phyloP scores from a whole-genome alignment of 2,329 filamentous ascomycete genomes.

The Arthrobotrys pseudoclavata region DNA sequence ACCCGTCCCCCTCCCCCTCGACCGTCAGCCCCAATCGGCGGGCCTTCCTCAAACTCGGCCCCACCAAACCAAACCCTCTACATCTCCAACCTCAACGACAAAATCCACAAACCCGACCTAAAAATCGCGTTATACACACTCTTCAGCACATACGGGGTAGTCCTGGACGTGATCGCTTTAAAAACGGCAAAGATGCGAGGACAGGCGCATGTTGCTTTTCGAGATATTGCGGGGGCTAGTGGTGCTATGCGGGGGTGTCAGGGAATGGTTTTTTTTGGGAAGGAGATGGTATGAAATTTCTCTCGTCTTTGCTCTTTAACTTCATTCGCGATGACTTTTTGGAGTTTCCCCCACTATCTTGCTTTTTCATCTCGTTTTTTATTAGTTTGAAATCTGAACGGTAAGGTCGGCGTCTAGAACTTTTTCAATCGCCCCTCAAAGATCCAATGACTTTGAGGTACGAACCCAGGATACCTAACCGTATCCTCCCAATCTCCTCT shows the following conservation, averaged over 20 bases:
- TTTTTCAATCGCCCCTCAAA: constrained; percentile 45
- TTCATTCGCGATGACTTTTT: not conserved
- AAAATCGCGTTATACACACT: constrained; percentile 90
- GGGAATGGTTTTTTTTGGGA: constrained; percentile 86
- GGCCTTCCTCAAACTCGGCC: not conserved
- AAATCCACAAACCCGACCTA: constrained; percentile 89
- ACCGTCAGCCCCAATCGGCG: not conserved
- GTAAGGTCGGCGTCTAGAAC: constrained; percentile 16
- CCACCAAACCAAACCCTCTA: constrained; percentile 73
- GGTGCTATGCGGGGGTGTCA: constrained; percentile 92
- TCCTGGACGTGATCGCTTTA: constrained; percentile 90
- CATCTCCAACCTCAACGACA: constrained; percentile 87
- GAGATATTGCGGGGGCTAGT: constrained; percentile 89
- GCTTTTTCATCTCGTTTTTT: not conserved
- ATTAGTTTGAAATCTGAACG: constrained; percentile 5
- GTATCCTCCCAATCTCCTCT: constrained; percentile 17
- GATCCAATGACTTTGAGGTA: constrained; percentile 60
- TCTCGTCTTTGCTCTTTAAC: not conserved
- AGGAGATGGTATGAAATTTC: constrained; percentile 77
- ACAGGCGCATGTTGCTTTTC: constrained; percentile 92
- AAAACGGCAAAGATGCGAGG: constrained; percentile 94
- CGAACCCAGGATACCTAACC: constrained; percentile 28
- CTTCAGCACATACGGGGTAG: constrained; percentile 91
- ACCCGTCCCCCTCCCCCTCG: constrained; percentile 36
- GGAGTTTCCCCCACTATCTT: not conserved